Base-by-base conservation (phyloP, 495 filamentous ascomycete genomes). In the Achaetomiella virescens region DNA sequence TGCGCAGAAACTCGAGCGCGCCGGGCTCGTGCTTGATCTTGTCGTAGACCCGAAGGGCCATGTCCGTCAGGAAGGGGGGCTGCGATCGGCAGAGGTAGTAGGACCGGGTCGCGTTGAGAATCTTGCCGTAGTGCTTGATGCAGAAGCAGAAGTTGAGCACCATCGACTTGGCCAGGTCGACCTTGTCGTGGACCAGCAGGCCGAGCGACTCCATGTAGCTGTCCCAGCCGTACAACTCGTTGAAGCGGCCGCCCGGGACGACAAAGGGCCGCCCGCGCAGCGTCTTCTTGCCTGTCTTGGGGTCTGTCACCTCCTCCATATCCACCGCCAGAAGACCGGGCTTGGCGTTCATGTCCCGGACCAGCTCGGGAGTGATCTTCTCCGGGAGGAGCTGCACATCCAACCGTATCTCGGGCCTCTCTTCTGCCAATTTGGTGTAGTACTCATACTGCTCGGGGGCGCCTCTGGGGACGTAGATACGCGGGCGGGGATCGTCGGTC, bases 111-210 rank as follows among this genome's bases (percentile, higher is more conserved):
- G 93, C 93, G 70, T 97, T 98, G 58, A 97, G 83, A 55, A 97
- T 92, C 73, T 97, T 98, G 53, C 89, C 92, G 67, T 98, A 98
- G 71, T 98, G 95, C 71, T 89, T 84, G 72, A 98, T 97, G 74
- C 89, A 91, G 73, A 98, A 98, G 70, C 88, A 91, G 71, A 97
- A 97, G 72, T 98, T 92, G 60, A 82, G 72, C 31, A 97, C 89
- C 89, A 97, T 97, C 22, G 86, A 80, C 72, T 95, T 95, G 52
- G 88, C 89, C 37, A 98, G 73, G 64, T 95, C 81, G 35, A 86
- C 83, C 45, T 87, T 85, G 64, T 88, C 87, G 66, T 91, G 86
- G 57, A 84, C 83, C 37, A 97, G 70, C 58, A 98, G 77, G 5
- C 91, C 91, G 10, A 97, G 75, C 8, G 91, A 90, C 62, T 89